phyloP scores from a whole-genome alignment of 306 rosid genomes.

The Lagenaria siceraria region DNA sequence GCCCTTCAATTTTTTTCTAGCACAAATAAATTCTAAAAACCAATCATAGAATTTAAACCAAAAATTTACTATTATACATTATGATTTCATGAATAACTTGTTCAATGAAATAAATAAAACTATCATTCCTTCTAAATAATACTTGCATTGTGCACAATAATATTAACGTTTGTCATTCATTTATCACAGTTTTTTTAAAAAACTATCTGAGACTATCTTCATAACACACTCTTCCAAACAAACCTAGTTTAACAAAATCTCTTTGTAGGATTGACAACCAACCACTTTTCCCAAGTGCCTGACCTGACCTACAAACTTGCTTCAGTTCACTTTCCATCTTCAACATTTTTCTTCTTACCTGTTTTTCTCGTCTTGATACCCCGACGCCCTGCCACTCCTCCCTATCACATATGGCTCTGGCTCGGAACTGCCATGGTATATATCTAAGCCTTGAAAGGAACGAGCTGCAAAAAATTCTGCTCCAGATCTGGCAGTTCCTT shows the following conservation, averaged over 20 bases:
- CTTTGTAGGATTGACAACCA: background rate
- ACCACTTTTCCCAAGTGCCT: background rate
- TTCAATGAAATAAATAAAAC: background rate
- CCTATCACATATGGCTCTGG: conserved; percentile 55
- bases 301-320: background rate
- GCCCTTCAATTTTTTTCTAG: too few species aligned
- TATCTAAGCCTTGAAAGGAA: conserved; percentile 67
- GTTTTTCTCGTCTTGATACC: conserved; percentile 40
- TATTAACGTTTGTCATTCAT: background rate
- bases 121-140: background rate
- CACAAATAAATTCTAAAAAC: background rate
- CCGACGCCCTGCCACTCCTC: conserved; percentile 62
- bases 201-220: too few species aligned
- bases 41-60: background rate
- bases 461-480: conserved; percentile 60
- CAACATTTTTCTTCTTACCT: background rate
- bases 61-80: background rate
- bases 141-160: background rate
- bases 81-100: background rate
- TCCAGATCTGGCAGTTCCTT: conserved; percentile 54
- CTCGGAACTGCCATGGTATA: conserved; percentile 23
- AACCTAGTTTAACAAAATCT: background rate
- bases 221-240: background rate
- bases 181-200: background rate
- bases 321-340: background rate